Percentiles rank a stretch among this genome's conserved stretches.
phyloP scores from a whole-genome alignment of 768 basidiomycete genomes.

The Lactarius hengduanensis region DNA sequence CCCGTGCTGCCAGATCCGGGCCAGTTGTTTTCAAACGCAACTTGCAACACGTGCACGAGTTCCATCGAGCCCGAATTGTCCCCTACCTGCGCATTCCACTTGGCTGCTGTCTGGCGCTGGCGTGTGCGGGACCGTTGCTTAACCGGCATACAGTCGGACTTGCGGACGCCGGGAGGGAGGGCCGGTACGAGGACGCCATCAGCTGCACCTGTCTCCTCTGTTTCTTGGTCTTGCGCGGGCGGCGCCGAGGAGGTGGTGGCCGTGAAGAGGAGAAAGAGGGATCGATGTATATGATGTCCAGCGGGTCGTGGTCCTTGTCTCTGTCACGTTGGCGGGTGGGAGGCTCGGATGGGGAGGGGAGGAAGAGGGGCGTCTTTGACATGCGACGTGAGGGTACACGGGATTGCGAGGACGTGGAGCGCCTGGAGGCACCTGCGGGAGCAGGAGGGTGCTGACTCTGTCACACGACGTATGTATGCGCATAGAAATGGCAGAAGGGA shows the following conservation, averaged over 20 bases:
- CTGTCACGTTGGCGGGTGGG: background rate
- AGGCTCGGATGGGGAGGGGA: background rate
- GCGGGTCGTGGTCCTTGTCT: background rate
- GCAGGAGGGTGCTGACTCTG: background rate
- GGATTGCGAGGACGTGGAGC: constrained; percentile 2
- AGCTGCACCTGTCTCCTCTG: background rate
- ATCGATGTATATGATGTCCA: constrained; percentile 8
- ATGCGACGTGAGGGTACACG: background rate
- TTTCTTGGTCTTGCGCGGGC: constrained; percentile 1
- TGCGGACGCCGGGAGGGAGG: background rate
- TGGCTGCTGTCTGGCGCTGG: background rate
- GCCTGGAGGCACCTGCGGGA: background rate
- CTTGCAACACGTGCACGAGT: constrained; percentile 1
- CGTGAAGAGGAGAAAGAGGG: background rate
- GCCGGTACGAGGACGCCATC: background rate
- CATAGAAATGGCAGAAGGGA: background rate
- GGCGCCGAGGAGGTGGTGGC: background rate
- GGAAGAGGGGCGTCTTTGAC: constrained; percentile 13
- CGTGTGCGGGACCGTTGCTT: background rate
- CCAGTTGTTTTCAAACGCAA: constrained; percentile 19
- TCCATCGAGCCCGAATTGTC: constrained; percentile 1
- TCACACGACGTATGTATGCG: constrained; percentile 9
- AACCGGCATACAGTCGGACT: background rate
- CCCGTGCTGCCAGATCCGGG: background rate
- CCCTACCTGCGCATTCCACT: background rate